Conservation (phyloP, 1,284 basidiomycete species). For the Trametes versicolor region DNA sequence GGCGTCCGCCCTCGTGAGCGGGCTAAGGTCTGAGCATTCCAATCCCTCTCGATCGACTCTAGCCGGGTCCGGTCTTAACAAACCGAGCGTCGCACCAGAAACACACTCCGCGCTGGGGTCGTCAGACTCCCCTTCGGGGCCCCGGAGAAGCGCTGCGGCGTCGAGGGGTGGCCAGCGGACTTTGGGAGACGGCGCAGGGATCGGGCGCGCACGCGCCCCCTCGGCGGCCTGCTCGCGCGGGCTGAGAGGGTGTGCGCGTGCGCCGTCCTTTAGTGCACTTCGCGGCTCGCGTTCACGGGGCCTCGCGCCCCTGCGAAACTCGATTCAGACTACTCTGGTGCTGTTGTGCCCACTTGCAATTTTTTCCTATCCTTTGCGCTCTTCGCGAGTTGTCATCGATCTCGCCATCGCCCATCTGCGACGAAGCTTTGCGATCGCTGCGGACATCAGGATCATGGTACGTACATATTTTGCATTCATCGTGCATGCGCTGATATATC, state of each 20-base stretch:
- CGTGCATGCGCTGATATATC: not conserved
- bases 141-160: constrained; percentile 43
- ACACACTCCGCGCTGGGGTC: constrained; percentile 43
- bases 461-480: not conserved
- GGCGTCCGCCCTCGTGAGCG: constrained; percentile 55
- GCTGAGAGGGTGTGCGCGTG: constrained; percentile 24
- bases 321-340: constrained; percentile 67
- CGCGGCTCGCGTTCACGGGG: constrained; percentile 50
- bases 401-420: not conserved
- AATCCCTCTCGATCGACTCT: constrained; percentile 61
- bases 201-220: constrained; percentile 39
- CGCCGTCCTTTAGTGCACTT: constrained; percentile 60
- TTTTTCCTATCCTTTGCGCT: constrained; percentile 40
- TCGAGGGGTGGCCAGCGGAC: constrained; percentile 34
- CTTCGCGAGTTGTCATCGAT: constrained; percentile 38
- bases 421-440: not conserved
- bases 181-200: constrained; percentile 48
- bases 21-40: constrained; percentile 70
- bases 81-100: constrained; percentile 62
- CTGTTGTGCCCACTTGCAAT: constrained; percentile 46
- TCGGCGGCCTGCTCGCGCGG: constrained; percentile 26
- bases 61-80: constrained; percentile 57
- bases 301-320: constrained; percentile 51
- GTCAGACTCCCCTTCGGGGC: constrained; percentile 29
- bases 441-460: not conserved